Evolutionary conservation across 345 rosid species (phyloP).

Genomic region (Gossypium thurberi): DNA sequence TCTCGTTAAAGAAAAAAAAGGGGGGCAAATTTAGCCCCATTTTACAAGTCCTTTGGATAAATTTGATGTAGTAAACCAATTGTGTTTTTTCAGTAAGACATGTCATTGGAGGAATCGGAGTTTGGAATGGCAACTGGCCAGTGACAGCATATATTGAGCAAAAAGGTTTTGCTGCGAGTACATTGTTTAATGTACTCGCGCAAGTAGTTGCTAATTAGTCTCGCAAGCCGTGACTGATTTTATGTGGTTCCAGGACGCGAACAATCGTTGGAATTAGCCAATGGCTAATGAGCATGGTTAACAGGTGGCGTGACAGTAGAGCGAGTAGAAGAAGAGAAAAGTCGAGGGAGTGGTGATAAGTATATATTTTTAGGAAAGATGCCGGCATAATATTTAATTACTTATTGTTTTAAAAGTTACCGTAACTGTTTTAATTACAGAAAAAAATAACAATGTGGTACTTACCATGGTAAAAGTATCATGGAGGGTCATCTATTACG

Average conservation of each 20-base stretch:
- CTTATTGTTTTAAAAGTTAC: too few relatives aligned
- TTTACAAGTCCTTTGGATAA: too few relatives aligned
- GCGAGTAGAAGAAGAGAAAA: not conserved
- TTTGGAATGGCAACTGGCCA: not conserved
- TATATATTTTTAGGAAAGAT: too few relatives aligned
- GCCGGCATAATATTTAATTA: too few relatives aligned
- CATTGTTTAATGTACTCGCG: not conserved
- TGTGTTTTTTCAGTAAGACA: not conserved
- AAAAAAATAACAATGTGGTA: too few relatives aligned
- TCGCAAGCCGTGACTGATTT: not conserved
- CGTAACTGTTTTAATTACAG: not conserved
- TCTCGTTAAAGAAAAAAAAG: too few relatives aligned
- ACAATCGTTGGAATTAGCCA: not conserved
- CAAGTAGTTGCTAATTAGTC: not conserved
- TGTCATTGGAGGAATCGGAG: not conserved
- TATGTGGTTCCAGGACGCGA: not conserved
- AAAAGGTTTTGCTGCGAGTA: not conserved
- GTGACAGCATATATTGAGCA: not conserved
- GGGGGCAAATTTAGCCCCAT: too few relatives aligned
- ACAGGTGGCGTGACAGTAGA: not conserved
- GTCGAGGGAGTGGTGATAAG: not conserved
- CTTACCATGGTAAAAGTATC: too few relatives aligned
- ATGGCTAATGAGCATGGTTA: not conserved
- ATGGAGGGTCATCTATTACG: accelerated
- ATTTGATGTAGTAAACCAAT: not conserved